phyloP scores from a whole-genome alignment of 2,329 filamentous ascomycete species.

The Dothistroma pini region DNA sequence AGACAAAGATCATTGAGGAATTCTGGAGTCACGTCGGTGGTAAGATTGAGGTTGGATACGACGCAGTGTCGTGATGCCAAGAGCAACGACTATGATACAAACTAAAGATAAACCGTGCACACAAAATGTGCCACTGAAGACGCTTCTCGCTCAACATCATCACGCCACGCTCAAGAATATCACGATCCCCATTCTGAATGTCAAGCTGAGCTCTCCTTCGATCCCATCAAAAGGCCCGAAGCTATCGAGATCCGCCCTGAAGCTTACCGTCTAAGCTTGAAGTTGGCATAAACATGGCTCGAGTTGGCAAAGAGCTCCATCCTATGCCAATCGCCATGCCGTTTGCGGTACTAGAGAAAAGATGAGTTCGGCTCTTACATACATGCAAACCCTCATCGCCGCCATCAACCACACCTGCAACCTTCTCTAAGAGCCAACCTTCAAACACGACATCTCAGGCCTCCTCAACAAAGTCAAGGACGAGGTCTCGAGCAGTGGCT shows the following conservation, averaged over 20 bases:
- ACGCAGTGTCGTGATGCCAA: conserved; percentile 17
- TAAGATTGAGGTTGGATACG: conserved; percentile 42
- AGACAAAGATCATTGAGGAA: conserved; percentile 47
- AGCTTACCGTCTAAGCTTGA: background rate
- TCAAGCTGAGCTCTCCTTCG: background rate
- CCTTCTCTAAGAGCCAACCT: background rate
- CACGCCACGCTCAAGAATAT: background rate
- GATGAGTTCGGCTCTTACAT: background rate
- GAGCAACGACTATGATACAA: background rate
- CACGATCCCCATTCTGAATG: background rate
- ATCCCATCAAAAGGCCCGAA: background rate
- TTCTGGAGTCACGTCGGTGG: conserved; percentile 48
- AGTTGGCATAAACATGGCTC: background rate
- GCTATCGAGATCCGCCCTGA: background rate
- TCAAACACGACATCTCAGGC: conserved; percentile 21
- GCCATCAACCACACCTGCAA: background rate
- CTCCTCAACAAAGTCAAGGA: conserved; percentile 27
- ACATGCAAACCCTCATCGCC: background rate
- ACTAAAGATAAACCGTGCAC: background rate
- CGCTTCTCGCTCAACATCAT: background rate
- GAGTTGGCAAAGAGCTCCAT: background rate
- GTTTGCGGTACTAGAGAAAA: background rate
- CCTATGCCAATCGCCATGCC: background rate
- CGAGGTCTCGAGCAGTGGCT: conserved; percentile 16
- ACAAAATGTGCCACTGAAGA: background rate